A percentile compares a stretch with the other conserved stretches of the same genome.
phyloP scores from a whole-genome alignment of 495 filamentous ascomycete species.

The Talaromyces proteolyticus region DNA sequence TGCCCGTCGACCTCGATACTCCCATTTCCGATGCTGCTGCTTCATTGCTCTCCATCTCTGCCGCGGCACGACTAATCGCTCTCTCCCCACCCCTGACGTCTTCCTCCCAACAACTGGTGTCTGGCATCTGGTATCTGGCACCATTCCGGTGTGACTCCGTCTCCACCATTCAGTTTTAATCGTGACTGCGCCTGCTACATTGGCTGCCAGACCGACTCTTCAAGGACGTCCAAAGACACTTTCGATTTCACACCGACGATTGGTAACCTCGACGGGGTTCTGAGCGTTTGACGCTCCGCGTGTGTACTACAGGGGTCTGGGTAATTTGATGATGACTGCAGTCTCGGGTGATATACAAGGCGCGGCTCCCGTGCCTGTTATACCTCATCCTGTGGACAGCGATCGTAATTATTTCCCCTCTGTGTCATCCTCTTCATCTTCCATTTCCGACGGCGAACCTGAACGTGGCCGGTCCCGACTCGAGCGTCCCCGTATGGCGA shows the following conservation, averaged over 20 bases:
- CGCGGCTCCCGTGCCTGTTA: constrained; percentile 34
- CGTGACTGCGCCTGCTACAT: too few relatives aligned
- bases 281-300: constrained; percentile 4
- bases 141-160: too few relatives aligned
- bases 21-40: neutral
- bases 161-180: too few relatives aligned
- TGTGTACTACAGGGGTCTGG: constrained; percentile 1
- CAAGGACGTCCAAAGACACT: neutral
- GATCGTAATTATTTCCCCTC: constrained; percentile 20
- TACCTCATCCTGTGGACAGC: constrained; percentile 39
- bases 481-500: constrained; percentile 48
- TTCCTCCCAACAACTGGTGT: too few relatives aligned
- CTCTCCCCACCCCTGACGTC: too few relatives aligned
- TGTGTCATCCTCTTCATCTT: constrained; percentile 36
- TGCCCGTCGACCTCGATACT: too few relatives aligned
- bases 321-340: constrained; percentile 27
- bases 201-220: too few relatives aligned
- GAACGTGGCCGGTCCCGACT: constrained; percentile 34
- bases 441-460: constrained; percentile 40
- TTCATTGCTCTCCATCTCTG: too few relatives aligned
- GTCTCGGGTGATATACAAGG: constrained; percentile 32
- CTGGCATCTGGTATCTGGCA: too few relatives aligned
- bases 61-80: too few relatives aligned
- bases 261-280: neutral
- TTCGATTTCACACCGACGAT: neutral